Percentiles rank a stretch among this genome's conserved stretches.
These are phyloP conservation scores for Acacia acuminata DNA, from an alignment of 306 rosid species.

Conservation along the genomic window DNA sequence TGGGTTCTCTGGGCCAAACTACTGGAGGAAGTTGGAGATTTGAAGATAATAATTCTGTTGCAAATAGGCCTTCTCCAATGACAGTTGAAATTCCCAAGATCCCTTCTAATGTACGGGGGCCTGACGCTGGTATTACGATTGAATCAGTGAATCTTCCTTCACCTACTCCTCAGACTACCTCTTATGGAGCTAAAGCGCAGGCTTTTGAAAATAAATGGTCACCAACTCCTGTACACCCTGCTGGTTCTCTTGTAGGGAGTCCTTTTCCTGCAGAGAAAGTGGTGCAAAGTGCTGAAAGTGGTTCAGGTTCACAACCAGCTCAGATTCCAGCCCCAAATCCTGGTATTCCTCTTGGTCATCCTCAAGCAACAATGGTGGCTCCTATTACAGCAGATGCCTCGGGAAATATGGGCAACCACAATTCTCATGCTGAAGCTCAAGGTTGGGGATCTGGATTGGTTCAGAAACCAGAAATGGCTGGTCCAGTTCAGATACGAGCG, in stretches of 20 bases:
- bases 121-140: conserved; percentile 47
- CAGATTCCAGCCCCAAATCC: conserved; percentile 30
- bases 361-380: conserved; percentile 45
- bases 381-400: conserved; percentile 42
- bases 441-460: conserved; percentile 61
- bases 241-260: conserved; percentile 47
- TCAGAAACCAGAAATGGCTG: conserved; percentile 47
- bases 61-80: conserved; percentile 46
- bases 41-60: conserved; percentile 44
- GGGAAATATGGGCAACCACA: conserved; percentile 43
- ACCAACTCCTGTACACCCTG: conserved; percentile 47
- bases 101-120: conserved; percentile 61
- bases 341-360: conserved; percentile 46
- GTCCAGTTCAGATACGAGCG: conserved; percentile 37
- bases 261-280: conserved; percentile 39
- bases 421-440: conserved; percentile 49
- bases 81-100: conserved; percentile 65
- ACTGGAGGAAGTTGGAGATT: conserved; percentile 63
- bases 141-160: conserved; percentile 89
- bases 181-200: conserved; percentile 53
- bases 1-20: conserved; percentile 45
- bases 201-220: conserved; percentile 68
- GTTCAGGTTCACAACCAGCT: conserved; percentile 43
- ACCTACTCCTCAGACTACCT: conserved; percentile 81
- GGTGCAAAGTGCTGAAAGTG: conserved; percentile 44